Percentiles rank a stretch among this genome's conserved stretches.
Conservation (phyloP, 2,329 filamentous ascomycete genomes). For the Colletotrichum orchidophilum region DNA sequence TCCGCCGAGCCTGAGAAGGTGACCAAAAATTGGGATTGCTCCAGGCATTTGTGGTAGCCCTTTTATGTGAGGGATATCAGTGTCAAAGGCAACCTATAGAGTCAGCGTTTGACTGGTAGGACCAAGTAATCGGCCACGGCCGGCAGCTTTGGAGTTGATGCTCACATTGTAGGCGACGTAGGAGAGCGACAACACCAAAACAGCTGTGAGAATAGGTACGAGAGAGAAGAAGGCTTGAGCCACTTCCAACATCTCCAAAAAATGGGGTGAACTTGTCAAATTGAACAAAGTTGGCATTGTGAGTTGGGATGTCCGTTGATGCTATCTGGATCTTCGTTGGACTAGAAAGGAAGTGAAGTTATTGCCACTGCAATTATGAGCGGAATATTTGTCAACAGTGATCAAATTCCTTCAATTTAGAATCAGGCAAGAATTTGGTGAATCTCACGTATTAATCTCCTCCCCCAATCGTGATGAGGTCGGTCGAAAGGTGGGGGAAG, state of each 20-base stretch:
- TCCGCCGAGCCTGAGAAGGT: slow-evolving; percentile 67
- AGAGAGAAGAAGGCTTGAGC: background rate
- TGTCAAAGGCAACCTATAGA: slow-evolving; percentile 49
- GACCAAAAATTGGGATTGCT: slow-evolving; percentile 67
- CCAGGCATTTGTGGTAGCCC: slow-evolving; percentile 69
- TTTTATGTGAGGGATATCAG: slow-evolving; percentile 69
- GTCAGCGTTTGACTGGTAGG: background rate
- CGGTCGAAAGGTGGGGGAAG: background rate
- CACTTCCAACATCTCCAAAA: background rate
- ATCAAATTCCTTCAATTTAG: background rate
- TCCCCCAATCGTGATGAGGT: background rate
- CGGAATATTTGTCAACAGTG: background rate
- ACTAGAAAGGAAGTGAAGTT: background rate
- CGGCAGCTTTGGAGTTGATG: background rate
- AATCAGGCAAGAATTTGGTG: too few species aligned
- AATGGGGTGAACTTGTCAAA: background rate
- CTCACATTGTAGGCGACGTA: background rate
- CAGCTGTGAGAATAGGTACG: background rate
- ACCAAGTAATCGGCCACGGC: background rate
- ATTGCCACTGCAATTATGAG: background rate
- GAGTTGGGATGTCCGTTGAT: too few species aligned
- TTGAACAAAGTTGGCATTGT: background rate
- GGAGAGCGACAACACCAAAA: background rate
- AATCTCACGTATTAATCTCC: background rate
- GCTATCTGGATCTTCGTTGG: background rate